A percentile compares a stretch with the other conserved stretches of the same genome.
These are phyloP conservation scores for Euphrasia confusa DNA, from an alignment of 257 asterid genomes.

Conservation along the genomic window DNA sequence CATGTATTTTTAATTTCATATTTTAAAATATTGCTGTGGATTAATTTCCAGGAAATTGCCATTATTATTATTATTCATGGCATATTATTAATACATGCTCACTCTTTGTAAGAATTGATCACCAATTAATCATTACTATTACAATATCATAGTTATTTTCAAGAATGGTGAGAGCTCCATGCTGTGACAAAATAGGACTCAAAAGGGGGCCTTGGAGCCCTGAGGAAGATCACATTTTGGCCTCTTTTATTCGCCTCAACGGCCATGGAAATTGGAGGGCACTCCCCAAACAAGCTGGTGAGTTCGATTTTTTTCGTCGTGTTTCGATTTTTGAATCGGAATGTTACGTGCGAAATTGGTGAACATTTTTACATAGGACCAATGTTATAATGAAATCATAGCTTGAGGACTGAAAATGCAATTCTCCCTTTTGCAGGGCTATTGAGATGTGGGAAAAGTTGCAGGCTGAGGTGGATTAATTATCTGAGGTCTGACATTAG, in stretches of 20 bases:
- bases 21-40: not conserved
- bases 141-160: not conserved
- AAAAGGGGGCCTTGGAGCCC: constrained; percentile 68
- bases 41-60: not conserved
- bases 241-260: constrained; percentile 40
- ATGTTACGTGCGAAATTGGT: too few relatives aligned
- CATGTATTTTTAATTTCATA: not conserved
- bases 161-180: constrained; percentile 80
- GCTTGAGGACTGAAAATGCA: too few relatives aligned
- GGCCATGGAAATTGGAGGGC: constrained; percentile 73
- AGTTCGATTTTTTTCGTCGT: too few relatives aligned
- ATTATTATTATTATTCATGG: not conserved
- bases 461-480: constrained; percentile 59
- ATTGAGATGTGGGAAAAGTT: constrained; percentile 67
- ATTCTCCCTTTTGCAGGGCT: constrained; percentile 31
- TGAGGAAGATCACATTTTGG: constrained; percentile 51
- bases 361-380: not conserved
- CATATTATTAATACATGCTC: too few relatives aligned
- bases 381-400: too few relatives aligned
- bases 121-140: too few relatives aligned
- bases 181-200: constrained; percentile 63
- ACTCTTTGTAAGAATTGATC: too few relatives aligned
- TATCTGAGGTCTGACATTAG: constrained; percentile 56
- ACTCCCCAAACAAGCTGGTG: constrained; percentile 59
- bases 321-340: too few relatives aligned